Evolutionary conservation across 2,329 filamentous ascomycete species (phyloP).

Genomic region (Aureobasidium melanogenum): DNA sequence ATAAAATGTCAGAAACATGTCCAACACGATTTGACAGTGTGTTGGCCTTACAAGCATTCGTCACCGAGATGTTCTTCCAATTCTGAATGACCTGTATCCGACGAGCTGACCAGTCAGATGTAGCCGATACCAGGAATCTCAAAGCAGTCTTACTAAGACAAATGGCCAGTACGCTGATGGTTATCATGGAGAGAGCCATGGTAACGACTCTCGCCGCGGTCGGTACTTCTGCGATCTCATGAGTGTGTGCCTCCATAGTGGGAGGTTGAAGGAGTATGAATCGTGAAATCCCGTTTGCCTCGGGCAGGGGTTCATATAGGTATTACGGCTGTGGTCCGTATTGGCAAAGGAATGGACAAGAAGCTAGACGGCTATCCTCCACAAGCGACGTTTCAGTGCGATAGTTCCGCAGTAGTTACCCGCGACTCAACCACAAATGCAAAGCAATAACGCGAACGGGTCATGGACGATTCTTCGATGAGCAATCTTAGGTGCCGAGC

Average conservation of each 20-base stretch:
- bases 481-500: not conserved
- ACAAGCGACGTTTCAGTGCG: not conserved
- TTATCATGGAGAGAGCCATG: slow-evolving; percentile 19
- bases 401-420: not conserved
- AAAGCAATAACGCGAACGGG: not conserved
- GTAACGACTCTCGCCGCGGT: slow-evolving; percentile 17
- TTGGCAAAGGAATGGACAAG: not conserved
- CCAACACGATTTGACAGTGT: slow-evolving; percentile 13
- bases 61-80: slow-evolving; percentile 21
- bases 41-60: slow-evolving; percentile 7
- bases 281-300: not conserved
- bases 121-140: not conserved
- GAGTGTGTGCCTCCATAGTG: not conserved
- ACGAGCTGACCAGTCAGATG: slow-evolving; percentile 13
- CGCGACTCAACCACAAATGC: not conserved
- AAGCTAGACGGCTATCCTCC: not conserved
- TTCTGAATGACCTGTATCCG: slow-evolving; percentile 19
- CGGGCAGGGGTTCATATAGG: too few species aligned
- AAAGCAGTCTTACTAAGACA: slow-evolving; percentile 11
- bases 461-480: not conserved
- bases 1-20: not conserved
- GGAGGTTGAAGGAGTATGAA: not conserved
- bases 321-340: not conserved
- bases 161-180: slow-evolving; percentile 19
- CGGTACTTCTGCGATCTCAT: slow-evolving; percentile 1